Percentiles rank a stretch among this genome's conserved stretches.
phyloP scores from a whole-genome alignment of 768 basidiomycete genomes.

The Austroboletus eburneus region DNA sequence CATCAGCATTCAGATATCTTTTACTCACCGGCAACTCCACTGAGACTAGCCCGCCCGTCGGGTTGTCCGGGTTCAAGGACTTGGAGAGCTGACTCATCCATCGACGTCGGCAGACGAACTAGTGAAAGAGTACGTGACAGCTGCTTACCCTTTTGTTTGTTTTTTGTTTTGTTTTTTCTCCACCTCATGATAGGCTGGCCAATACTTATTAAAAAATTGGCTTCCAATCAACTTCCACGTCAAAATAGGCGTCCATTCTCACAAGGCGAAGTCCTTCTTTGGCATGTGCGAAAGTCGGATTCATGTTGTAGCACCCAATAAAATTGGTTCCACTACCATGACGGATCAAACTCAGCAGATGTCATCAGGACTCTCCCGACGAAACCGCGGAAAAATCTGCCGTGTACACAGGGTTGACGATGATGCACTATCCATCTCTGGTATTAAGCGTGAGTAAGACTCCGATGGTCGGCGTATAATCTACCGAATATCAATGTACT shows the following conservation, averaged over 20 bases:
- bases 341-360: background rate
- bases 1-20: background rate
- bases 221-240: too few relatives aligned
- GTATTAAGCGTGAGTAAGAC: too few relatives aligned
- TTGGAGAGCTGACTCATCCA: background rate
- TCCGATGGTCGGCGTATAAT: too few relatives aligned
- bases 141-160: background rate
- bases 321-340: background rate
- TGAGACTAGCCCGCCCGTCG: background rate
- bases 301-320: too few relatives aligned
- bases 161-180: too few relatives aligned
- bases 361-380: constrained; percentile 1
- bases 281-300: background rate
- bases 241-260: background rate
- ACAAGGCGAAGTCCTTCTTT: background rate
- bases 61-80: background rate
- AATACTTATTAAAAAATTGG: too few relatives aligned
- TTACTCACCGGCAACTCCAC: constrained; percentile 6
- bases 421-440: too few relatives aligned
- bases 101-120: background rate
- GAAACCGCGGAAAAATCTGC: constrained; percentile 2
- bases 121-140: background rate
- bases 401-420: background rate
- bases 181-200: too few relatives aligned
- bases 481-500: constrained; percentile 3